Percentiles rank a stretch among this genome's conserved stretches.
These are phyloP conservation scores for Exophiala mesophila DNA, from an alignment of 2,329 filamentous ascomycete species.

Conservation along the genomic window DNA sequence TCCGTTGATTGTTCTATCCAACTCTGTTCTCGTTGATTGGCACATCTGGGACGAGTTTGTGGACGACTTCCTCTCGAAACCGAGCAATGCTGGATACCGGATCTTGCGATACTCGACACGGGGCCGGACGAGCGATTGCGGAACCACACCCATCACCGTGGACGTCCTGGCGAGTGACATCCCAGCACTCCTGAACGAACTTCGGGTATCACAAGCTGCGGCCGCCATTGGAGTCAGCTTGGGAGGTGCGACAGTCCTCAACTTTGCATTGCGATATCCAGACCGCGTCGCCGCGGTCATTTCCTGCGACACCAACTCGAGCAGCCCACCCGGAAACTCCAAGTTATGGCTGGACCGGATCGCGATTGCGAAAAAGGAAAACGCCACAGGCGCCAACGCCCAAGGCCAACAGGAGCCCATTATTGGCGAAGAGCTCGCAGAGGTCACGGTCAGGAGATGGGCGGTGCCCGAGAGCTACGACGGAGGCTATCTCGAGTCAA, in stretches of 20 bases:
- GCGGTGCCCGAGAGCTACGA: slow-evolving; percentile 60
- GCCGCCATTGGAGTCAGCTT: slow-evolving; percentile 72
- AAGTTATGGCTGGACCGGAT: slow-evolving; percentile 76
- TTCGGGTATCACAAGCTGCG: slow-evolving; percentile 63
- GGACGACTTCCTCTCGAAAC: slow-evolving; percentile 50
- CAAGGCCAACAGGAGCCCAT: slow-evolving; percentile 43
- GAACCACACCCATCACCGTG: slow-evolving; percentile 44
- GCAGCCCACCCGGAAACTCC: slow-evolving; percentile 67
- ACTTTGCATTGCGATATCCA: slow-evolving; percentile 65
- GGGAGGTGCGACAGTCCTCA: slow-evolving; percentile 72
- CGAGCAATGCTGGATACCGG: slow-evolving; percentile 59
- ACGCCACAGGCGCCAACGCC: slow-evolving; percentile 25
- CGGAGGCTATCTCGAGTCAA: slow-evolving; percentile 42
- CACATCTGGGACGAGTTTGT: slow-evolving; percentile 78
- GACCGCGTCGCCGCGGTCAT: slow-evolving; percentile 57
- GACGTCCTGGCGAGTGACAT: slow-evolving; percentile 66
- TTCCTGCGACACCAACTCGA: slow-evolving; percentile 72
- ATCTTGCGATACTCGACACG: slow-evolving; percentile 74
- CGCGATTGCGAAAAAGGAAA: slow-evolving; percentile 57
- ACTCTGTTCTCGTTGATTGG: slow-evolving; percentile 73
- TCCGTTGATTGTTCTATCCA: slow-evolving; percentile 69
- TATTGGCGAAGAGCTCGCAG: slow-evolving; percentile 60
- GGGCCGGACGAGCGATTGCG: slow-evolving; percentile 52
- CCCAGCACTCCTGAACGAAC: slow-evolving; percentile 58
- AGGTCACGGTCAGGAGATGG: slow-evolving; percentile 69